Percentiles rank a stretch among this genome's conserved stretches.
Conservation (phyloP, 768 basidiomycete genomes). For the Phaeotremella fagi region DNA sequence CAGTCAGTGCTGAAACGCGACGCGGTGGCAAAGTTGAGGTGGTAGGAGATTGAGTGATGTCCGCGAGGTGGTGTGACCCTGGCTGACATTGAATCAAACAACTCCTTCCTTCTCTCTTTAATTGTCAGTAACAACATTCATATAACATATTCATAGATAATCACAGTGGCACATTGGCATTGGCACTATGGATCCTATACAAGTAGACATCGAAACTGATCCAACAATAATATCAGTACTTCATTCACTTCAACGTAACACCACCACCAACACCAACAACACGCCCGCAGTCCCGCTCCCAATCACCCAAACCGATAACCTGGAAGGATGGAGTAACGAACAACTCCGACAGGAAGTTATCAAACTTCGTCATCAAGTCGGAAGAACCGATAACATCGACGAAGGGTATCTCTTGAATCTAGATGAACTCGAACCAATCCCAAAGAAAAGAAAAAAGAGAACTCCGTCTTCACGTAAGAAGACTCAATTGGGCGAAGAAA, state of each 20-base stretch:
- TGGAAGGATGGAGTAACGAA: slow-evolving; percentile 17
- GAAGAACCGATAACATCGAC: neutral
- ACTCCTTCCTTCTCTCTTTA: neutral
- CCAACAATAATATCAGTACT: neutral
- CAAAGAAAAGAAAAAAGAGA: no score
- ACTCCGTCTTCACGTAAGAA: neutral
- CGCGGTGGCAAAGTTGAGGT: no score
- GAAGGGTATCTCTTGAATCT: neutral
- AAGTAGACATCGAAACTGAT: neutral
- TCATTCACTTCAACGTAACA: neutral
- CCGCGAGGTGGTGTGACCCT: neutral
- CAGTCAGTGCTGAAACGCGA: no score
- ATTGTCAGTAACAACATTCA: neutral
- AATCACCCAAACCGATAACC: neutral
- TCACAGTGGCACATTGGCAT: neutral
- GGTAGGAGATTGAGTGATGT: neutral
- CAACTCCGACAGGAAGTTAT: slow-evolving; percentile 13
- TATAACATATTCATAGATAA: no score
- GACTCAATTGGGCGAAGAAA: neutral
- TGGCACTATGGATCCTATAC: neutral
- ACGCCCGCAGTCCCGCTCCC: neutral
- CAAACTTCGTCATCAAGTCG: slow-evolving; percentile 2
- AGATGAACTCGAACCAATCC: no score
- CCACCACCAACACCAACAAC: neutral
- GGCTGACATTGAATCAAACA: neutral